phyloP scores from a whole-genome alignment of 2,329 filamentous ascomycete genomes.

The Clathrospora elynae region DNA sequence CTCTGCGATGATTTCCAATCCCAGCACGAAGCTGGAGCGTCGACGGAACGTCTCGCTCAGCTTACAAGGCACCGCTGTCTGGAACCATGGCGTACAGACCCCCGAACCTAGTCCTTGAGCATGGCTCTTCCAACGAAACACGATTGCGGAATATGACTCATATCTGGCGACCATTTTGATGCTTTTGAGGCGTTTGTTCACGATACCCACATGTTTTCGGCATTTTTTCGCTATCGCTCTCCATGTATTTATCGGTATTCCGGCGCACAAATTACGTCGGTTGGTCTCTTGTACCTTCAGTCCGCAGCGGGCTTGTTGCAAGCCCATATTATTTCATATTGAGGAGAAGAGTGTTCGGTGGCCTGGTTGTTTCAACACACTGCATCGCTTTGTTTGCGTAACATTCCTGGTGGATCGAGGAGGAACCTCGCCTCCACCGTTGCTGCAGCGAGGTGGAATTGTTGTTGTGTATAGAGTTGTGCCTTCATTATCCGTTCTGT shows the following conservation, averaged over 20 bases:
- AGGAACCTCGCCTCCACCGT: too few relatives aligned
- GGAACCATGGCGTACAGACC: conserved; percentile 44
- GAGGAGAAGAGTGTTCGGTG: conserved; percentile 1
- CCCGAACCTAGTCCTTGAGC: conserved; percentile 48
- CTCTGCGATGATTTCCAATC: conserved; percentile 4
- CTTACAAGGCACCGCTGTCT: conserved; percentile 37
- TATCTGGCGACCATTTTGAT: conserved; percentile 6
- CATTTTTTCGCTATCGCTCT: conserved; percentile 9
- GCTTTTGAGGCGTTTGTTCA: conserved; percentile 14
- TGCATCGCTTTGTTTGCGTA: conserved; percentile 17
- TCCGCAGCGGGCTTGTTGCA: conserved; percentile 7
- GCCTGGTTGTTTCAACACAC: too few relatives aligned
- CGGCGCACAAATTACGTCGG: conserved; percentile 5
- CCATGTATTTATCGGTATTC: conserved; percentile 11
- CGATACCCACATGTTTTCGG: conserved; percentile 26
- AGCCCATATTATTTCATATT: conserved; percentile 3
- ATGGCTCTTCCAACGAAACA: background rate
- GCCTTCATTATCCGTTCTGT: too few relatives aligned
- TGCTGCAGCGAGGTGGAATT: too few relatives aligned
- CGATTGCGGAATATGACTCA: too few relatives aligned
- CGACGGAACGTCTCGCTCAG: conserved; percentile 33
- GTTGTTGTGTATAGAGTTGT: too few relatives aligned
- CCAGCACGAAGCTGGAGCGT: conserved; percentile 21
- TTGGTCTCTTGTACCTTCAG: background rate
- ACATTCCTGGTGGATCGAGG: conserved; percentile 12